Conservation (phyloP, 768 basidiomycete genomes). For the Pleurotus sapidus region DNA sequence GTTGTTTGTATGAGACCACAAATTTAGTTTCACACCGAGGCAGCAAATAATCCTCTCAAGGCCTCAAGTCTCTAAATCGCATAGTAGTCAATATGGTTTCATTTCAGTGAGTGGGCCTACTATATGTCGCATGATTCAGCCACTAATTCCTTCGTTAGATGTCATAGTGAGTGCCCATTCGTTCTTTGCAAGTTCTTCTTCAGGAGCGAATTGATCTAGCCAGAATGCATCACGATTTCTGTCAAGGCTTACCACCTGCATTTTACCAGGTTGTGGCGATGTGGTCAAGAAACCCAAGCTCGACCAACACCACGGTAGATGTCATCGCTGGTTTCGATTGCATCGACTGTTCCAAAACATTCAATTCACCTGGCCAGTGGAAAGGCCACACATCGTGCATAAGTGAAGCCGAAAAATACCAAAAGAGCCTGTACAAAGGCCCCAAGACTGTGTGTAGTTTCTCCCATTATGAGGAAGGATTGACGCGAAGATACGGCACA, state of each 20-base stretch:
- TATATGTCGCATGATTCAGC: background rate
- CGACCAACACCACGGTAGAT: conserved; percentile 68
- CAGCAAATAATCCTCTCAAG: too few species aligned
- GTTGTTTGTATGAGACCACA: background rate
- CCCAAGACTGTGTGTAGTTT: conserved; percentile 48
- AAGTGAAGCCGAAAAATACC: conserved; percentile 91
- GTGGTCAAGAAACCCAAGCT: conserved; percentile 94
- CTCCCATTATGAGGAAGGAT: background rate
- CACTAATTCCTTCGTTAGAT: conserved; percentile 38
- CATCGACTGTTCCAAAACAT: conserved; percentile 87
- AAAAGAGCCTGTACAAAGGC: conserved; percentile 83
- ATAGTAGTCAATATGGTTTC: conserved; percentile 53
- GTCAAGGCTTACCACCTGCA: too few species aligned
- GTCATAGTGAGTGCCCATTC: conserved; percentile 53
- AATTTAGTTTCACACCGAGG: too few species aligned
- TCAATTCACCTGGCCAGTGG: conserved; percentile 72
- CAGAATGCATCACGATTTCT: too few species aligned
- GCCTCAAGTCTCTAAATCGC: too few species aligned
- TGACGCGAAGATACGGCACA: background rate
- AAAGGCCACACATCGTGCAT: conserved; percentile 84
- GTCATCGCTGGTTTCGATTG: conserved; percentile 73
- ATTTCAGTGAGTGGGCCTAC: conserved; percentile 53
- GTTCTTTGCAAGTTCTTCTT: background rate
- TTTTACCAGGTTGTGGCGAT: conserved; percentile 65
- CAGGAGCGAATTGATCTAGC: too few species aligned